Evolutionary conservation across 1,284 basidiomycete genomes (phyloP).

Genomic region (Trichosporon ovoides): DNA sequence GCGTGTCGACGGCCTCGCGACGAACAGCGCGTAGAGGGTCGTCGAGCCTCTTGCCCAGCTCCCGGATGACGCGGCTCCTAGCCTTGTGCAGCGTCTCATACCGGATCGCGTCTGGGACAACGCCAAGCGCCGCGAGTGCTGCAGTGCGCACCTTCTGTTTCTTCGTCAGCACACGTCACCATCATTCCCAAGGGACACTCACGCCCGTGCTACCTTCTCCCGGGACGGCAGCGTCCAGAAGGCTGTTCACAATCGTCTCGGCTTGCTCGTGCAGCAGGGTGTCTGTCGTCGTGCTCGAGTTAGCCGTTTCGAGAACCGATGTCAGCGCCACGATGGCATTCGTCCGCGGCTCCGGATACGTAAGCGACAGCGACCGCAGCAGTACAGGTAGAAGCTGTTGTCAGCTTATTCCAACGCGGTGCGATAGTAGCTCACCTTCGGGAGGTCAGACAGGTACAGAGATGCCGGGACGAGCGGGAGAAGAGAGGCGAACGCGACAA

Average conservation of each 20-base stretch:
- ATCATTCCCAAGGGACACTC: neutral
- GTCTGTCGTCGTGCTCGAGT: slow-evolving; percentile 41
- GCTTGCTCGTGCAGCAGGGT: slow-evolving; percentile 64
- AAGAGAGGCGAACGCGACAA: slow-evolving; percentile 77
- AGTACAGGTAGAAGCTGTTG: slow-evolving; percentile 78
- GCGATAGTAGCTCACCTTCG: slow-evolving; percentile 60
- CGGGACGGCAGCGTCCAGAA: slow-evolving; percentile 57
- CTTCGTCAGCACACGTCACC: neutral
- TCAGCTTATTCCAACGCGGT: neutral
- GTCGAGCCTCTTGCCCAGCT: slow-evolving; percentile 69
- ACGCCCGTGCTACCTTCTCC: slow-evolving; percentile 27
- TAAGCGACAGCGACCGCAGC: slow-evolving; percentile 72
- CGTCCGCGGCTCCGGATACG: slow-evolving; percentile 65
- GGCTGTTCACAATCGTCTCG: slow-evolving; percentile 61
- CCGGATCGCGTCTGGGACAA: slow-evolving; percentile 66
- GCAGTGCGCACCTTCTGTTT: slow-evolving; percentile 58
- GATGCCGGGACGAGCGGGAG: slow-evolving; percentile 74
- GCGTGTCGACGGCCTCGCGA: slow-evolving; percentile 77
- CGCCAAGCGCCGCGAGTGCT: slow-evolving; percentile 67
- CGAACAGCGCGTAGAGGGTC: slow-evolving; percentile 76
- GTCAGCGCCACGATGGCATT: slow-evolving; percentile 77
- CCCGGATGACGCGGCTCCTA: slow-evolving; percentile 65
- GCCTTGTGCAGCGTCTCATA: slow-evolving; percentile 72
- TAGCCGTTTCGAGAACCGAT: slow-evolving; percentile 62
- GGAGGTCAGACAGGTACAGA: slow-evolving; percentile 62